These are phyloP conservation scores for Gastrodia elata DNA, from an alignment of 106 monocot species.

Conservation along the genomic window DNA sequence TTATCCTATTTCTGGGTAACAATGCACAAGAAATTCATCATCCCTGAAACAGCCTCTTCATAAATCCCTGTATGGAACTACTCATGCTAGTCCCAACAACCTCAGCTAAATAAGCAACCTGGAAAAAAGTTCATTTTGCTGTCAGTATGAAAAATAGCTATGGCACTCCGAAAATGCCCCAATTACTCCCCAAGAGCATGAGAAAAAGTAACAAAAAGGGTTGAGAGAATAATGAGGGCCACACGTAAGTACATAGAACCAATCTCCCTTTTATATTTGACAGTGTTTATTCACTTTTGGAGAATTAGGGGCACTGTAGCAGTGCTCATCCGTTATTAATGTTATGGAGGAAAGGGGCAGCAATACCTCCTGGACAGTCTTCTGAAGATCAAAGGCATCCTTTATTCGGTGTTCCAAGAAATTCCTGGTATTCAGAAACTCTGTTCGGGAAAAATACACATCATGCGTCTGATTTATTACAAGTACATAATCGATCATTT, in stretches of 20 bases:
- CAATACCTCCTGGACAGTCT: constrained; percentile 75
- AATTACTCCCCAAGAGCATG: too few species aligned
- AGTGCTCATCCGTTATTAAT: background rate
- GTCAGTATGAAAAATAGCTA: background rate
- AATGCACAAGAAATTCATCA: too few species aligned
- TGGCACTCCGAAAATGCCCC: too few species aligned
- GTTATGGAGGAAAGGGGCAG: background rate
- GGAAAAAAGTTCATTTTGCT: background rate
- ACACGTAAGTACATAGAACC: too few species aligned
- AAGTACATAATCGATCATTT: background rate
- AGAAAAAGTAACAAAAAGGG: too few species aligned
- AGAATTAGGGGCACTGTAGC: too few species aligned
- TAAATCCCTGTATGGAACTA: background rate
- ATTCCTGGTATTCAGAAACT: constrained; percentile 62
- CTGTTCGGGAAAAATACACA: constrained; percentile 15
- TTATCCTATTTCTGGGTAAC: too few species aligned
- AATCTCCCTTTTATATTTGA: too few species aligned
- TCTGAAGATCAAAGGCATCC: constrained; percentile 83
- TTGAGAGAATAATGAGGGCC: too few species aligned
- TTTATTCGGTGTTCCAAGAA: constrained; percentile 64
- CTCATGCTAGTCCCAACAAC: background rate
- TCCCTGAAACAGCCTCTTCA: constrained; percentile 1
- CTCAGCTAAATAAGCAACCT: constrained; percentile 9
- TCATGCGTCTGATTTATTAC: background rate
- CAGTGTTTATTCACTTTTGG: too few species aligned